Percentiles rank a stretch among this genome's conserved stretches.
Conservation (phyloP, 768 basidiomycete species). For the Auriscalpium vulgare region DNA sequence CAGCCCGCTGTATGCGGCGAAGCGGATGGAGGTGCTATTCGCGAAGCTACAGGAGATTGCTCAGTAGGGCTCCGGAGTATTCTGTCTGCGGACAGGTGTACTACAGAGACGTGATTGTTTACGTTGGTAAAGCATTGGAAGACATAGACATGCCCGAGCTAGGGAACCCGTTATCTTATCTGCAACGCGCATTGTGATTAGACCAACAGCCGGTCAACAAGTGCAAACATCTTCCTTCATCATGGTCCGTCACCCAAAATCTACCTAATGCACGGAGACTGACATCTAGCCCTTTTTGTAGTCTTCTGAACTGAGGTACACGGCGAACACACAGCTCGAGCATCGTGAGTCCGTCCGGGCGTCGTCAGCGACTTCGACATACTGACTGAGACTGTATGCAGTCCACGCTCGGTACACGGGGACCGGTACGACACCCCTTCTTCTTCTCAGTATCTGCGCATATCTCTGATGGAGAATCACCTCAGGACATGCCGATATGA, state of each 20-base stretch:
- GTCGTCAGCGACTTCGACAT: background rate
- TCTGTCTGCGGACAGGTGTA: too few relatives aligned
- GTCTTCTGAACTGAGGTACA: slow-evolving; percentile 92
- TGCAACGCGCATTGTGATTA: background rate
- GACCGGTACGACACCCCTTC: slow-evolving; percentile 58
- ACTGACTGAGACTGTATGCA: slow-evolving; percentile 24
- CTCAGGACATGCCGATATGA: slow-evolving; percentile 89
- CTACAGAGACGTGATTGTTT: background rate
- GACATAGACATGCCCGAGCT: slow-evolving; percentile 2
- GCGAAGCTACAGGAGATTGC: background rate
- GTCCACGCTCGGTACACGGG: slow-evolving; percentile 96
- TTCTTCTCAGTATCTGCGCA: background rate
- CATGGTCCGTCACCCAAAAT: slow-evolving; percentile 16
- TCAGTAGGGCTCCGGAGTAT: too few relatives aligned
- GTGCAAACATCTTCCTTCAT: slow-evolving; percentile 1
- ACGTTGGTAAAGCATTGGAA: background rate
- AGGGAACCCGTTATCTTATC: background rate
- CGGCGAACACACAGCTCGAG: slow-evolving; percentile 92
- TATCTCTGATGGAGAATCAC: slow-evolving; percentile 9
- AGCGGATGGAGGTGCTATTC: slow-evolving; percentile 1
- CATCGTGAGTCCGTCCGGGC: slow-evolving; percentile 57
- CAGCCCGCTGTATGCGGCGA: slow-evolving; percentile 6
- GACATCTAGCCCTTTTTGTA: slow-evolving; percentile 21
- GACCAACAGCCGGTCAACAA: background rate
- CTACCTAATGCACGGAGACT: background rate